Base-by-base conservation (phyloP, 495 filamentous ascomycete species). In the Penicillium robsamsonii region DNA sequence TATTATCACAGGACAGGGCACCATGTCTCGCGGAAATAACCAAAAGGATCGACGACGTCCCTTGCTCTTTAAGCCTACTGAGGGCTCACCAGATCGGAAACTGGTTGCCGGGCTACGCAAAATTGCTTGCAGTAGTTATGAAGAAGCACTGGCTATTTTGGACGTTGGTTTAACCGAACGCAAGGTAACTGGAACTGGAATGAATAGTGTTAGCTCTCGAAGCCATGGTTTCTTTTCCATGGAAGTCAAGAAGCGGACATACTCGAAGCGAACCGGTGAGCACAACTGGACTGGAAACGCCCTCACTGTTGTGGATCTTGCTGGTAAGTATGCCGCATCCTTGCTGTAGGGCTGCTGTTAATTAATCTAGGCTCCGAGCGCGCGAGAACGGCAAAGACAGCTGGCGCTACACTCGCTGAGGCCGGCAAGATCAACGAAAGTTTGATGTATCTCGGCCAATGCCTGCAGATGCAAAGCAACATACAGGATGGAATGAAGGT, bases 391-490 rank as follows among this genome's bases (percentile, higher is more conserved):
- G 92, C 95, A 13, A 96, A 96, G 74, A 97, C 95, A 18, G 87
- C 90, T 0, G 93, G 94, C 18, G 86, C 91, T 0, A 96, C 92
- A 1, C 81, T 98, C 3, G 92, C 87, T 0, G 94, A 98, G 71
- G 95, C 94, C 20, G 95, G 94, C 17, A 96, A 96, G 70, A 98
- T 98, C 64, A 98, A 98, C 66, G 92, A 96, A 67, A 92, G 87
- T 63, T 72, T 98, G 64, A 98, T 98, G 95, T 97, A 96, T 70
- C 83, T 98, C 1, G 94, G 94, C 1, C 95, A 97, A 67, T 97
- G 95, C 68, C 77, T 98, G 61, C 94, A 98, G 69, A 90, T 96
- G 85, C 95, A 97, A 71, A 91, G 86, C 56, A 88, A 91, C 61
- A 77, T 86, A 38, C 86, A 83, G 35, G 84, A 84, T 56, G 84